Percentiles rank a stretch among this genome's conserved stretches.
These are phyloP conservation scores for Penicillium dipodomyicola DNA, from an alignment of 495 filamentous ascomycete species.

Conservation along the genomic window DNA sequence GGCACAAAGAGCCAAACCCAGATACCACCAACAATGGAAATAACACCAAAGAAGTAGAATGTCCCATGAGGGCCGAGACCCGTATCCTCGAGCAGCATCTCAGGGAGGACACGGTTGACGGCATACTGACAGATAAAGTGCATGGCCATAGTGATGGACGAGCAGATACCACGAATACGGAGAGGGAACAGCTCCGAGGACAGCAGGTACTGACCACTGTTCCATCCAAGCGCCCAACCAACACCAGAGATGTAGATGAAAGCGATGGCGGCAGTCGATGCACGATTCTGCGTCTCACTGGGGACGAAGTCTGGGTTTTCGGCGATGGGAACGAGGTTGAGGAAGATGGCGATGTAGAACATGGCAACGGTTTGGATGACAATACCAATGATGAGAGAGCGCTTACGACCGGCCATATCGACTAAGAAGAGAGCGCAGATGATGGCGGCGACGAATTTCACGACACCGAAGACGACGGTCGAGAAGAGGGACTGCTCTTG, in stretches of 20 bases:
- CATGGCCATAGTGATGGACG: conserved; percentile 31
- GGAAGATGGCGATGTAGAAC: conserved; percentile 20
- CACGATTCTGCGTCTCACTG: neutral
- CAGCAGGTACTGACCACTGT: conserved; percentile 19
- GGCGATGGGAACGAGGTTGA: conserved; percentile 21
- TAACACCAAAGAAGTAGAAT: conserved; percentile 13
- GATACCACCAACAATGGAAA: conserved; percentile 47
- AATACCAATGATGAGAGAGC: conserved; percentile 17
- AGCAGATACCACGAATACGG: conserved; percentile 14
- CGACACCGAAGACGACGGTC: conserved; percentile 58
- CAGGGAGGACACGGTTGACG: conserved; percentile 4
- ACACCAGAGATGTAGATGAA: conserved; percentile 19
- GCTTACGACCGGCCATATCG: conserved; percentile 17
- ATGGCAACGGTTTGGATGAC: conserved; percentile 14
- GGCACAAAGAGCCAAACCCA: conserved; percentile 49
- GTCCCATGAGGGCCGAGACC: conserved; percentile 6
- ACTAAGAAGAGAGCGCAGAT: conserved; percentile 43
- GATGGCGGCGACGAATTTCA: conserved; percentile 56
- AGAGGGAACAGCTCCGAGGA: conserved; percentile 18
- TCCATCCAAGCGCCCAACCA: conserved; percentile 22
- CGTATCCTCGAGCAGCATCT: conserved; percentile 5
- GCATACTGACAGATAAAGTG: conserved; percentile 63
- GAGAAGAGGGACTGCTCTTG: conserved; percentile 54
- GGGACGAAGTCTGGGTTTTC: neutral
- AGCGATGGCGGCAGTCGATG: conserved; percentile 10